These are phyloP conservation scores for Globisporangium iwayamae DNA, from an alignment of 352 stramenopile species.

Conservation along the genomic window DNA sequence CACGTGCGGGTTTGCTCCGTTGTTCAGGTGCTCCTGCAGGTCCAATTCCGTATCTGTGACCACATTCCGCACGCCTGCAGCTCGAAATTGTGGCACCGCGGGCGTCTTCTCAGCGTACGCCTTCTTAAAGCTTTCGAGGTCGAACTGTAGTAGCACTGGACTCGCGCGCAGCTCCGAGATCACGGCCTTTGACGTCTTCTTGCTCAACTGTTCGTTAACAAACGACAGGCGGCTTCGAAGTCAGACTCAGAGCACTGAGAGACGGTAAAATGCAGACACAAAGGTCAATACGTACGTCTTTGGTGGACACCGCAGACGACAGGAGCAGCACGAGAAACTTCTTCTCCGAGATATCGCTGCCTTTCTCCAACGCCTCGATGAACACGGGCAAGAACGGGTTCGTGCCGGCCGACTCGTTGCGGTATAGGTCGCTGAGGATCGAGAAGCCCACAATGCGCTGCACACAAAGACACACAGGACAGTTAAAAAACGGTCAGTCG, in stretches of 20 bases:
- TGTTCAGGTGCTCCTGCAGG: slow-evolving; percentile 81
- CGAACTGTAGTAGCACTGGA: slow-evolving; percentile 43
- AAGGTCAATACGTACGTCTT: slow-evolving; percentile 38
- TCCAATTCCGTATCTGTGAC: slow-evolving; percentile 80
- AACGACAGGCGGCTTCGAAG: slow-evolving; percentile 10
- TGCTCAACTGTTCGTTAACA: slow-evolving; percentile 26
- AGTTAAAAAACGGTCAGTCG: not conserved
- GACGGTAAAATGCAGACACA: not conserved
- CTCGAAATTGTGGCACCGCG: slow-evolving; percentile 70
- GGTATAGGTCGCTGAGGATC: slow-evolving; percentile 83
- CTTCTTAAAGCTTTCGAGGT: slow-evolving; percentile 60
- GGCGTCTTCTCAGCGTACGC: slow-evolving; percentile 78
- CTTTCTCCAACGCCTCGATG: slow-evolving; percentile 75
- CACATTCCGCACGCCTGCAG: slow-evolving; percentile 71
- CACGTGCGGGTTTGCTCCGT: slow-evolving; percentile 64
- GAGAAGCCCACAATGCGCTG: slow-evolving; percentile 86
- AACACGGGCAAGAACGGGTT: slow-evolving; percentile 90
- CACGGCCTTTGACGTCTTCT: slow-evolving; percentile 75
- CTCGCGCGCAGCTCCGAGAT: slow-evolving; percentile 61
- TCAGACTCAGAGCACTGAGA: slow-evolving; percentile 10
- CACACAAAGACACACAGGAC: not conserved
- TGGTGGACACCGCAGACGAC: slow-evolving; percentile 32
- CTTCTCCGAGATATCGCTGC: slow-evolving; percentile 69
- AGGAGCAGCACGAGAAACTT: slow-evolving; percentile 77
- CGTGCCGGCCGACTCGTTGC: slow-evolving; percentile 62